phyloP scores from a whole-genome alignment of 768 basidiomycete species.

The Lanmaoa pseudosensibilis region DNA sequence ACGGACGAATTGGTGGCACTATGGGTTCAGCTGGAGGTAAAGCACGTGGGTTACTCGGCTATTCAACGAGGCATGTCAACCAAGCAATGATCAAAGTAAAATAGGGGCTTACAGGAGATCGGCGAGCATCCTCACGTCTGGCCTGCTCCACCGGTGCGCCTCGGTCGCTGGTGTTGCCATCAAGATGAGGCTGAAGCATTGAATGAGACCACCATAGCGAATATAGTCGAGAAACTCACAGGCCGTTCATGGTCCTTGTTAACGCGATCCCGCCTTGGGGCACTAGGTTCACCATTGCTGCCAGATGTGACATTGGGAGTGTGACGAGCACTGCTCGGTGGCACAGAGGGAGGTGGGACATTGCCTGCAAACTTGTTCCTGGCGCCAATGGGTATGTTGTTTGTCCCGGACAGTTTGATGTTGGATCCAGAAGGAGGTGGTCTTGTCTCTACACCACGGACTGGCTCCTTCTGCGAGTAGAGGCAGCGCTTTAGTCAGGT shows the following conservation, averaged over 20 bases:
- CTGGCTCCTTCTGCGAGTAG: conserved; percentile 21
- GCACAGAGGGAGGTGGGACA: neutral
- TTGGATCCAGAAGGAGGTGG: conserved; percentile 15
- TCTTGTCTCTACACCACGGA: conserved; percentile 15
- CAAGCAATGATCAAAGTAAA: neutral
- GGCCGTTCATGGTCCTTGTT: conserved; percentile 24
- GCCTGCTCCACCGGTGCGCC: neutral
- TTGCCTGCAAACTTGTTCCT: conserved; percentile 26
- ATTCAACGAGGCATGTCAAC: conserved; percentile 3
- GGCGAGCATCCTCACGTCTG: conserved; percentile 11
- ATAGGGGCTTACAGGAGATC: conserved; percentile 22
- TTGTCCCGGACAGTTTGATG: conserved; percentile 33
- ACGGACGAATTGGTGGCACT: conserved; percentile 7
- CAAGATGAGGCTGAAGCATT: conserved; percentile 16
- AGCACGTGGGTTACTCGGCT: conserved; percentile 9
- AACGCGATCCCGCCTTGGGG: conserved; percentile 15
- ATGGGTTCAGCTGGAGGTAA: conserved; percentile 14
- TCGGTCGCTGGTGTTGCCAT: conserved; percentile 7
- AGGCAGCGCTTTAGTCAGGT: neutral
- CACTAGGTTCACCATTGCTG: conserved; percentile 23
- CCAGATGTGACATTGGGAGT: conserved; percentile 4
- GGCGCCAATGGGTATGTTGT: conserved; percentile 33
- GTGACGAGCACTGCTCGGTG: conserved; percentile 2
- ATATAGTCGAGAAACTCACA: conserved; percentile 13
- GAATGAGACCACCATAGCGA: conserved; percentile 6